Evolutionary conservation across 2,329 filamentous ascomycete species (phyloP).

Genomic region (Colletotrichum liriopes): DNA sequence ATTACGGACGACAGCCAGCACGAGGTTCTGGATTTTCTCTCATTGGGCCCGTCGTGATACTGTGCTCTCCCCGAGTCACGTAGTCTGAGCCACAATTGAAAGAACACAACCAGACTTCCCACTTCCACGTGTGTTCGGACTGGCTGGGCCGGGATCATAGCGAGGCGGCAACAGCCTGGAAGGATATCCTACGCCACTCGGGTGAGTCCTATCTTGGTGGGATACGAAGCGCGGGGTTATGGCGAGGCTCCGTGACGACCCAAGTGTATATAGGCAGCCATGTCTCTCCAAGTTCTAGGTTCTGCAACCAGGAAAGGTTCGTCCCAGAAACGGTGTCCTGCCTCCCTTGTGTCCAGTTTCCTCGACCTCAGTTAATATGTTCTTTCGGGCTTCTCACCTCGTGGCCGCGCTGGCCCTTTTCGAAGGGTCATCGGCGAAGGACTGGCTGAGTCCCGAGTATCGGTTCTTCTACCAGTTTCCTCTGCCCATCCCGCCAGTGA

Average conservation of each 20-base stretch:
- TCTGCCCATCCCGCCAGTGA: slow-evolving; percentile 62
- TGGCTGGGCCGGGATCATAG: background rate
- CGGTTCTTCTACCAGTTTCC: slow-evolving; percentile 56
- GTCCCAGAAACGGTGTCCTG: background rate
- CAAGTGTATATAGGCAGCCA: slow-evolving; percentile 3
- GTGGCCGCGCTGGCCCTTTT: slow-evolving; percentile 31
- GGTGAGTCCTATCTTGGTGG: slow-evolving; percentile 2
- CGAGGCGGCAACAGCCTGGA: slow-evolving; percentile 23
- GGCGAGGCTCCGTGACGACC: background rate
- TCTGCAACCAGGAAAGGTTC: background rate
- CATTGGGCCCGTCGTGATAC: background rate
- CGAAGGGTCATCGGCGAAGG: slow-evolving; percentile 33
- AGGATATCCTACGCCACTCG: slow-evolving; percentile 12
- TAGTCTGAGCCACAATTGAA: slow-evolving; percentile 23
- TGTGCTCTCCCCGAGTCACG: background rate
- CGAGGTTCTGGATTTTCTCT: background rate
- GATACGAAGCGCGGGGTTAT: slow-evolving; percentile 8
- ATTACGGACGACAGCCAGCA: background rate
- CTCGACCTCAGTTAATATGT: slow-evolving; percentile 5
- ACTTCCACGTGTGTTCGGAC: slow-evolving; percentile 12
- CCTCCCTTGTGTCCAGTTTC: background rate
- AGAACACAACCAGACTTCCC: slow-evolving; percentile 14
- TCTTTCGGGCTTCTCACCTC: slow-evolving; percentile 19
- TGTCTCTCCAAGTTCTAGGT: background rate
- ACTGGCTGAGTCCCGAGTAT: slow-evolving; percentile 53